A percentile compares a stretch with the other conserved stretches of the same genome.
Evolutionary conservation across 2,329 filamentous ascomycete species (phyloP).

Genomic region (Aspergillus vadensis): DNA sequence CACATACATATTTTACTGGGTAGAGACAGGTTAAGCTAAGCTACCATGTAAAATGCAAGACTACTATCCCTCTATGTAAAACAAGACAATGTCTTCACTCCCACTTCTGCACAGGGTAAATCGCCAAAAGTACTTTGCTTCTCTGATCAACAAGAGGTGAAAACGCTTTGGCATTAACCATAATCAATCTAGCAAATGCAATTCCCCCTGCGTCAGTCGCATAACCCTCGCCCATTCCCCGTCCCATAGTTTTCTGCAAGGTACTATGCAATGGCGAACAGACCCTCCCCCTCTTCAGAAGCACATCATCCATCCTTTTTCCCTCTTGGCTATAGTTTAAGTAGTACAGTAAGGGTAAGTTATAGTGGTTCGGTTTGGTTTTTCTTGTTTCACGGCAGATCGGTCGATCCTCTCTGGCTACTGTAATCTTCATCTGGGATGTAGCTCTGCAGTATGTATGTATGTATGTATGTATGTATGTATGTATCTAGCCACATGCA

Average conservation of each 20-base stretch:
- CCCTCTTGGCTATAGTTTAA: too few species aligned
- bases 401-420: conserved; percentile 13
- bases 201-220: conserved; percentile 12
- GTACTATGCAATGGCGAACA: conserved; percentile 15
- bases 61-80: neutral
- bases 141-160: neutral
- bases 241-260: conserved; percentile 18
- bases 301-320: too few species aligned
- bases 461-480: too few species aligned
- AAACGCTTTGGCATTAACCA: neutral
- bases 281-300: conserved; percentile 13
- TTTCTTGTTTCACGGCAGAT: conserved; percentile 12
- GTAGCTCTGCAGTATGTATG: too few species aligned
- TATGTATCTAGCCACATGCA: too few species aligned
- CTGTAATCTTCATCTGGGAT: neutral
- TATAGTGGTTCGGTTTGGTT: neutral
- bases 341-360: too few species aligned
- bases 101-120: neutral
- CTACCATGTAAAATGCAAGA: too few species aligned
- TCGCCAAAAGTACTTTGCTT: neutral
- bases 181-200: neutral
- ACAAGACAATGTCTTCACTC: neutral
- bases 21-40: too few species aligned
- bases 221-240: conserved; percentile 10
- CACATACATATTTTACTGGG: too few species aligned